A percentile compares a stretch with the other conserved stretches of the same genome.
These are phyloP conservation scores for Raffaelea albimanens DNA, from an alignment of 2,329 filamentous ascomycete species.

Conservation along the genomic window DNA sequence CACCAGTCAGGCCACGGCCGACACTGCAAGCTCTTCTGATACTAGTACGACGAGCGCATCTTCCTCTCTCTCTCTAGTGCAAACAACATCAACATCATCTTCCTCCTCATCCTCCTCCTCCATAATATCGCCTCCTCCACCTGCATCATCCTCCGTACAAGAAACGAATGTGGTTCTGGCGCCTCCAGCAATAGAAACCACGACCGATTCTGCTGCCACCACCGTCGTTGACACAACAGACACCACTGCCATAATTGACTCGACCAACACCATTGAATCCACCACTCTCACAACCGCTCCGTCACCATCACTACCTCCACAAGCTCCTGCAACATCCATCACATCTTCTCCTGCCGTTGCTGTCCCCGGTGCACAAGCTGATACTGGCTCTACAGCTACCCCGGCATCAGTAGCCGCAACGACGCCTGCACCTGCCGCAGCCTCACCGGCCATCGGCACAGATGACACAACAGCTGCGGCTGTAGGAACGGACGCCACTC, in stretches of 20 bases:
- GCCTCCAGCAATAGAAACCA: conserved; percentile 6
- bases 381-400: conserved; percentile 22
- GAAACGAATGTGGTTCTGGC: conserved; percentile 6
- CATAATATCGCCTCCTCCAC: conserved; percentile 8
- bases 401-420: conserved; percentile 11
- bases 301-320: neutral
- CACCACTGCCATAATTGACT: too few relatives aligned
- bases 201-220: conserved; percentile 4
- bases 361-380: conserved; percentile 25
- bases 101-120: conserved; percentile 10
- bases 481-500: neutral
- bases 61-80: conserved; percentile 12
- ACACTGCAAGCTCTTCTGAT: neutral
- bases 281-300: neutral
- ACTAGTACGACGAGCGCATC: conserved; percentile 27
- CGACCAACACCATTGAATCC: neutral
- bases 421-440: neutral
- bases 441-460: neutral
- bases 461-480: neutral
- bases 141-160: conserved; percentile 1
- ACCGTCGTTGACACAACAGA: neutral
- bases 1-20: neutral
- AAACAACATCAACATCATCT: conserved; percentile 13
- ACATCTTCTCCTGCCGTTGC: conserved; percentile 5
- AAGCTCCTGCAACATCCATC: neutral